Conservation (phyloP, 140 eudicot genomes). For the Anethum foeniculum region DNA sequence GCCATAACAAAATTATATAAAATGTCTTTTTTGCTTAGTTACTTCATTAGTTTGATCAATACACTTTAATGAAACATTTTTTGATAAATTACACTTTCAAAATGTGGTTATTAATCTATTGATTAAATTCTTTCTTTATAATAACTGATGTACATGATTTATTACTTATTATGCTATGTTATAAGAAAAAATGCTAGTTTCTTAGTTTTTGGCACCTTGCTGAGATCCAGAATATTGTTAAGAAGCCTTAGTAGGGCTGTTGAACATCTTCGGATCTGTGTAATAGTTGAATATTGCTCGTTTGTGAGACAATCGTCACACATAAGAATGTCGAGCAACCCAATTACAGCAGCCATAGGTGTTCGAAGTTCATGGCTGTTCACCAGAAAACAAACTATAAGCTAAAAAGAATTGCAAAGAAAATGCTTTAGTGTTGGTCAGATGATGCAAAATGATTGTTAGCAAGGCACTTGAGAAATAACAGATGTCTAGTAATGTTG, state of each 20-base stretch:
- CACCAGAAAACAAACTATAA: not conserved
- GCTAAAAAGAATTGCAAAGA: not conserved
- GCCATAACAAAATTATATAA: too few species aligned
- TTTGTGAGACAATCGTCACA: constrained; percentile 82
- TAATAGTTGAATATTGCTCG: constrained; percentile 71
- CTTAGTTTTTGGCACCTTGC: constrained; percentile 53
- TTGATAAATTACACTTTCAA: too few species aligned
- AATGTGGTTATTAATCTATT: too few species aligned
- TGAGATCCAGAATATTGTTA: constrained; percentile 94
- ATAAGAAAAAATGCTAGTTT: constrained; percentile 5
- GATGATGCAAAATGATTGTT: not conserved
- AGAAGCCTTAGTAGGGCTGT: constrained; percentile 89
- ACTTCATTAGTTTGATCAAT: too few species aligned
- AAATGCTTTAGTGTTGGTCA: too few species aligned
- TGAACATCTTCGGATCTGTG: constrained; percentile 94
- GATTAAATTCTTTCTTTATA: too few species aligned
- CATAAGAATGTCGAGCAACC: constrained; percentile 92
- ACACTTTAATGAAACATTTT: too few species aligned
- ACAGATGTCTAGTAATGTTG: not conserved
- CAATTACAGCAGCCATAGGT: constrained; percentile 99
- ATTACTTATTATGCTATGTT: too few species aligned
- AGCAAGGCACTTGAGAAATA: not conserved
- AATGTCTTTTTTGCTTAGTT: too few species aligned
- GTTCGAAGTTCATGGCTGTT: constrained; percentile 93
- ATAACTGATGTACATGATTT: too few species aligned